Base-by-base conservation (phyloP, 495 filamentous ascomycete species). In the Penicillium atrosanguineum region DNA sequence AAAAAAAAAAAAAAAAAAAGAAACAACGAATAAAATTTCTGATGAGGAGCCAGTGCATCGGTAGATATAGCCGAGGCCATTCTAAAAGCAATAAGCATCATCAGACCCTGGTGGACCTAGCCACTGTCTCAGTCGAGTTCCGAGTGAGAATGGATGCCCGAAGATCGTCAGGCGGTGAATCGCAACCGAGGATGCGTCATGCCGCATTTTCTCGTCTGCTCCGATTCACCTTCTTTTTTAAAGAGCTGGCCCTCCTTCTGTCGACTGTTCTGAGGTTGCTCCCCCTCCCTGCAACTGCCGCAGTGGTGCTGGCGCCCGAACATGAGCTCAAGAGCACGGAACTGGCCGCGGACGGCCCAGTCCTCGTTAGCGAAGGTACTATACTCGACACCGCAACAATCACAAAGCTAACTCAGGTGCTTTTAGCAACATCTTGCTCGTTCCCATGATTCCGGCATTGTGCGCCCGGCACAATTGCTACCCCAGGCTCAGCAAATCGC, bases 271-370 rank as follows among this genome's bases (percentile, higher is more conserved):
- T 40, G 55, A 52, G 38, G 26, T 20, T 45, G 21, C 29, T 51
- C n/a, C 48, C 25, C 36, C 26, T 48, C 34, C n/a, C 28, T 56
- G 40, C 45, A 40, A 34, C 25, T 12, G 38, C 44, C 25, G 42
- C 15, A 56, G 20, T 46, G 34, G 46, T 46, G 42, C 44, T 18
- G 46, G n/a, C 23, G 45, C 29, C 25, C 39, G 45, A 53, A 40
- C 41, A 75, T 75, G 72, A 67, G 67, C 62, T 66, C 65, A 34
- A 68, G 68, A 60, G 59, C 64, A 56, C 53, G 73, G 37, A 65
- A 48, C 46, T 67, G 60, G 67, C 62, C 66, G 36, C 62, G 72
- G 54, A 66, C 69, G 43, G 61, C 64, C 2, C 63, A 64, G 59
- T 60, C 70, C 52, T 63, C 67, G 19, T 53, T 68, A 26, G 57